These are phyloP conservation scores for Cyathus pygmaeus DNA, from an alignment of 1,284 basidiomycete species.

Conservation along the genomic window DNA sequence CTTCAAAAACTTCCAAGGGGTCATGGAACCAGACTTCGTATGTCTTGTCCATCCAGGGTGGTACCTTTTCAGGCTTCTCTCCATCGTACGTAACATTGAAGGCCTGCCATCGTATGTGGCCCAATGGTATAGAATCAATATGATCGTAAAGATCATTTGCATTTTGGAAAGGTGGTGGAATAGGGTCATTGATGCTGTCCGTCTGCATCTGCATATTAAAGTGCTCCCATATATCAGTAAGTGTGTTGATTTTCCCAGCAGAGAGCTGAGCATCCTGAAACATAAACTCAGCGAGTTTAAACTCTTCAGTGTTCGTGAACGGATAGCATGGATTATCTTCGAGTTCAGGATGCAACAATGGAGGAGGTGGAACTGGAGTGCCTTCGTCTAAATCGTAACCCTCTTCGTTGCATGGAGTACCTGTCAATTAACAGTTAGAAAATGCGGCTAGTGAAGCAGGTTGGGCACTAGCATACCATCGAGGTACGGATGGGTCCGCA, in stretches of 20 bases:
- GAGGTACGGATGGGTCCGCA: background rate
- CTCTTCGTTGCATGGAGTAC: conserved; percentile 21
- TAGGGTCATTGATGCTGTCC: no score
- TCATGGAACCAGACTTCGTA: no score
- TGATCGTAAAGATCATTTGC: conserved; percentile 33
- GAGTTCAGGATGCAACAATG: background rate
- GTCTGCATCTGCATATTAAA: background rate
- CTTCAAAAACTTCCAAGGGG: conserved; percentile 23
- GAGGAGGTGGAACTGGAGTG: conserved; percentile 17
- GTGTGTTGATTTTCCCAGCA: conserved; percentile 25
- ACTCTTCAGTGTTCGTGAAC: conserved; percentile 17
- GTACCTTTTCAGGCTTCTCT: background rate
- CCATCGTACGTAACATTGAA: conserved; percentile 31
- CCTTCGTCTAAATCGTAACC: conserved; percentile 19
- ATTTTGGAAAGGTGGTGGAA: background rate
- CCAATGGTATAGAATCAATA: conserved; percentile 37
- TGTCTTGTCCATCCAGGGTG: no score
- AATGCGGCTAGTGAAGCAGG: background rate
- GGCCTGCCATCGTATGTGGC: conserved; percentile 39
- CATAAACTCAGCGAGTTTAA: conserved; percentile 35
- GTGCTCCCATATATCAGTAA: conserved; percentile 36
- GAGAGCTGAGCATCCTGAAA: conserved; percentile 31
- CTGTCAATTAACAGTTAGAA: background rate
- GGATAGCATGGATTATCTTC: conserved; percentile 16
- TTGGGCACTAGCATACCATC: background rate